Base-by-base conservation (phyloP, 192 early-diverging fungal species). In the Coemansia sp. region DNA sequence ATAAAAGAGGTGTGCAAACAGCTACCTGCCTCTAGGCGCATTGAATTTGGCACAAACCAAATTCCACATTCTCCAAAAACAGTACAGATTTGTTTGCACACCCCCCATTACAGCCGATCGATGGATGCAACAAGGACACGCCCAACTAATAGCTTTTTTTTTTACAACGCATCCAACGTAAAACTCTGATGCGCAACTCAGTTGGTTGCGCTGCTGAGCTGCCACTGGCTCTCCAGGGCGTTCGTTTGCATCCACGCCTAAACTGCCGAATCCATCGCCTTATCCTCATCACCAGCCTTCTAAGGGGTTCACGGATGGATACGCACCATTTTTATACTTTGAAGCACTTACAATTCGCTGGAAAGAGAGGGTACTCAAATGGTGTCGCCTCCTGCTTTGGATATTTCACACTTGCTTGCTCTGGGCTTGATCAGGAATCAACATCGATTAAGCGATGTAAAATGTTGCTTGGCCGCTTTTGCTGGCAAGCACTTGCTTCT, bases 251-350 rank as follows among this genome's bases (percentile, higher is more conserved):
- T 44, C 38, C 38, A 14, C 38, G 38, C 3, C 38, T 18, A 28
- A 4, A 4, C 16, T 30, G 49, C 47, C 30, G 62, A 60, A 70
- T 70, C 68, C 60, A 70, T 68, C 51, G 47, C 34, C 10, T 5
- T 14, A 19, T 21, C 5, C 2, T 16, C 22, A 54, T 28, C 3
- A 16, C 49, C 1, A 22, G 26, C 30, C 23, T 27, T 24, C 34
- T 25, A 23, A 24, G 23, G 24, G 27, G n/a, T 19, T 10, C 38
- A 44, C 27, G 23, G 38, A 77, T 68, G 69, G 74, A 77, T 77
- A 71, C 74, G 74, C 61, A 77, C 74, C 74, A 77, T 77, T 77
- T 71, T 77, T 47, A 49, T 53, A 47, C 41, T 26, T 60, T 32
- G 49, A 61, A 61, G 49, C 51, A 61, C 49, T 67, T 14, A 53